These are phyloP conservation scores for Talaromyces borbonicus DNA, from an alignment of 495 filamentous ascomycete genomes.

Conservation along the genomic window DNA sequence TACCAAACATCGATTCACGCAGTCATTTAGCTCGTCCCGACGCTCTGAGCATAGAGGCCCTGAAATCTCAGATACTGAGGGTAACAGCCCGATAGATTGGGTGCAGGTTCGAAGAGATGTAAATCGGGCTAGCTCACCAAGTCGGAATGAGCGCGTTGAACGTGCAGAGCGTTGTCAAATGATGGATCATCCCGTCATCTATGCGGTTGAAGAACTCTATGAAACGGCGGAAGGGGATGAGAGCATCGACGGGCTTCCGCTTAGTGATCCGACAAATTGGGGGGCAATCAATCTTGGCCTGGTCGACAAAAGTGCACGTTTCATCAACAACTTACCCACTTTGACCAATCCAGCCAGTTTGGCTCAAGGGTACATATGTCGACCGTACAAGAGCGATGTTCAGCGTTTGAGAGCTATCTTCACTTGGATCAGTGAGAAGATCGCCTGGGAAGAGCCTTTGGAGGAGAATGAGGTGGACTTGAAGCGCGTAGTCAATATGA, in stretches of 20 bases:
- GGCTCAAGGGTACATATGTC: slow-evolving; percentile 85
- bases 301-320: slow-evolving; percentile 93
- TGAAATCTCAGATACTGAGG: slow-evolving; percentile 57
- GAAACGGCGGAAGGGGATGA: slow-evolving; percentile 87
- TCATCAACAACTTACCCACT: slow-evolving; percentile 81
- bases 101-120: slow-evolving; percentile 92
- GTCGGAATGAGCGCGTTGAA: slow-evolving; percentile 76
- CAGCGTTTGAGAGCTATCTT: slow-evolving; percentile 91
- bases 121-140: slow-evolving; percentile 87
- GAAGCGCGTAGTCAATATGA: slow-evolving; percentile 70
- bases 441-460: slow-evolving; percentile 93
- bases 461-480: slow-evolving; percentile 69
- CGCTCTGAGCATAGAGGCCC: slow-evolving; percentile 37
- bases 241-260: slow-evolving; percentile 70
- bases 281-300: slow-evolving; percentile 64
- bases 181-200: slow-evolving; percentile 80
- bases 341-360: slow-evolving; percentile 76
- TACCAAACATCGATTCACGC: slow-evolving; percentile 35
- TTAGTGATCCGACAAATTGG: slow-evolving; percentile 79
- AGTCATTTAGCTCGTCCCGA: slow-evolving; percentile 19
- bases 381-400: slow-evolving; percentile 90
- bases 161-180: slow-evolving; percentile 88
- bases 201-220: slow-evolving; percentile 78
- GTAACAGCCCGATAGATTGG: slow-evolving; percentile 62
- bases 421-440: slow-evolving; percentile 90